Base-by-base conservation (phyloP, 1,139 yeast genomes). In the Yamadazyma dushanensis region DNA sequence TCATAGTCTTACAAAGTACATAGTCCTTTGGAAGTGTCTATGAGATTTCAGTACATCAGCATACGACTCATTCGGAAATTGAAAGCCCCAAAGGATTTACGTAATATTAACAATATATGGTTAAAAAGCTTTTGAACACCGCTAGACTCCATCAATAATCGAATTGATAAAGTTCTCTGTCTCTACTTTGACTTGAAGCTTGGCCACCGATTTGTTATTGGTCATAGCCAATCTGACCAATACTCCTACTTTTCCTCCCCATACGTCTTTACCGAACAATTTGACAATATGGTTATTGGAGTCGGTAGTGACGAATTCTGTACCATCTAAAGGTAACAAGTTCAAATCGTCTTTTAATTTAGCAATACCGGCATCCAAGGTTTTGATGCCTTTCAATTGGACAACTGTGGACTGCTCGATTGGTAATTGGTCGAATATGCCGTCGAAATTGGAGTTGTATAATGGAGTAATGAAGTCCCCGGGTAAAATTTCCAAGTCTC, bases 391-490 rank as follows among this genome's bases (percentile, higher is more conserved):
- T 26, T 74, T 45, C 24, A 71, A 50, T n/a, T 63, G 64, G 31
- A 66, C 59, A 28, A 69, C 73, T 9, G 62, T 50, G 28, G 64
- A 53, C 22, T 61, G 60, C 35, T 58, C 60, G 30, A 50, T 37
- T 10, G 64, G 73, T 46, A 90, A 72, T 58, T 79, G 87, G 51
- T 87, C 96, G 71, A 84, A 90, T 25, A 78, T 66, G 35, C 77
- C 70, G 6, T 84, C 77, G 57, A 90, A 90, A 63, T 81, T 79
- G 37, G 94, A 87, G 45, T 84, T 78, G 58, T 80, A 89, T 21
- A 88, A 72, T 36, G 96, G 95, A 37, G 66, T 63, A 38, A 89
- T 72, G 61, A 82, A 92, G 59, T 89, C 97, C 32, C 96, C 96
- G 10, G 94, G 84, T 26, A 66, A 67, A 37, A 92, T 57, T 41